Evolutionary conservation across 2,329 filamentous ascomycete species (phyloP).

Genomic region (Metarhizium album): DNA sequence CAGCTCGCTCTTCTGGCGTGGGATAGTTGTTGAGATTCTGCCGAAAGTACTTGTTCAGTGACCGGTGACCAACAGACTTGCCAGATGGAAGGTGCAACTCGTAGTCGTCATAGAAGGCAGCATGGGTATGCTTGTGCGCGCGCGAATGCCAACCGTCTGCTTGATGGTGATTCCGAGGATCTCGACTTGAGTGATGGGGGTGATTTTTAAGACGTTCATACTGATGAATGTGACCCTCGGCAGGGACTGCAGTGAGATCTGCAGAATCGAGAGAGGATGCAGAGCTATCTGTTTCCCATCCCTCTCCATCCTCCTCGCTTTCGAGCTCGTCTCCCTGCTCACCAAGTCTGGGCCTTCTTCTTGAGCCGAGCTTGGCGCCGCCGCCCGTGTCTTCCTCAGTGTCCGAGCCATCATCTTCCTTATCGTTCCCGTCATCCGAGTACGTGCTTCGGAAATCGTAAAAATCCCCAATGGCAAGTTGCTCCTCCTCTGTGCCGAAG

Average conservation of each 20-base stretch:
- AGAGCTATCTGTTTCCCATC: constrained; percentile 92
- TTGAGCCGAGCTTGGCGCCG: constrained; percentile 61
- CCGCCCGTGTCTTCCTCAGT: constrained; percentile 30
- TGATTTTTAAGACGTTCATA: constrained; percentile 64
- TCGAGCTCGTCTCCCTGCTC: constrained; percentile 38
- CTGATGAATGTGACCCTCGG: constrained; percentile 59
- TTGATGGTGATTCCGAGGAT: constrained; percentile 62
- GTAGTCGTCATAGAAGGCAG: constrained; percentile 84
- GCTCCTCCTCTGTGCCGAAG: constrained; percentile 77
- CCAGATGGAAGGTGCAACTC: constrained; percentile 90
- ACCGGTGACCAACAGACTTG: constrained; percentile 80
- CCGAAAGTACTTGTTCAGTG: constrained; percentile 75
- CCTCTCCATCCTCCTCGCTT: constrained; percentile 54
- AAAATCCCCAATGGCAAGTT: constrained; percentile 88
- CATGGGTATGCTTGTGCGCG: constrained; percentile 60
- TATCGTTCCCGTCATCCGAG: constrained; percentile 63
- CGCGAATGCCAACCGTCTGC: constrained; percentile 74
- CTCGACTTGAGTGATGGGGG: constrained; percentile 62
- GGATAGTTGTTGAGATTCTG: constrained; percentile 87
- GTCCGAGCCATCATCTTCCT: constrained; percentile 42
- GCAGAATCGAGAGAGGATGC: constrained; percentile 81
- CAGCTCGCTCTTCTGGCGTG: constrained; percentile 62
- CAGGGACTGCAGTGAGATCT: constrained; percentile 69
- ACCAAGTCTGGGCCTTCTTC: constrained; percentile 41
- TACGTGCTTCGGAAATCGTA: constrained; percentile 97